Evolutionary conservation across 2,329 filamentous ascomycete species (phyloP), one percentile per base, ranked within the genome.

Genomic region (Aotearoamyces nothofagi): DNA sequence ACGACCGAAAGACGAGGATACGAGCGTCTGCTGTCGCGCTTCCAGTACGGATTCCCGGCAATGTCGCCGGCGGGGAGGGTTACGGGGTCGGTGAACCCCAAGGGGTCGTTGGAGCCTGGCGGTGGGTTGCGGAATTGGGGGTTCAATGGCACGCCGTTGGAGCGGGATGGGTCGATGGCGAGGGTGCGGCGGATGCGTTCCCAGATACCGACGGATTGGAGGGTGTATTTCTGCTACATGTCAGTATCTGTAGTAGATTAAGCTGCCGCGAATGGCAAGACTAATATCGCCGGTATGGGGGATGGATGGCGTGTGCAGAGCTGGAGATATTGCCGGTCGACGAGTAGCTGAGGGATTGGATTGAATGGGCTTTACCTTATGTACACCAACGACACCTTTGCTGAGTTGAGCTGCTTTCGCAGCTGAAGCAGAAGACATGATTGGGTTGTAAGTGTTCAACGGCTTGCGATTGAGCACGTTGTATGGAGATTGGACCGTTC

Each of bases 1-100:
- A 98, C 69, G 25, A 81, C 74, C 48, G 78, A 87, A 32, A 79
- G 65, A 43, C 66, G 68, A 17, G 90, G 80, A 60, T 96, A 96
- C 46, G 66, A 66, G 46, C 90, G 71, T 44, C 90, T 79, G 36
- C 62, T 55, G 50, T 98, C 90, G 47, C 90, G 84, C 66, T 92
- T 92, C 83, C 84, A 98, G 63, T 94, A 92, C 20, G 83, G 73
- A 59, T 92, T 92, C 54, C 87, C 81, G 45, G 83, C 83, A 45
- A 92, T 75, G 52, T 92, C 83, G 41, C 68, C 81, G 2, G 83
- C 80, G n/a, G 83, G 83, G 0, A 78, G 34, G 9, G 82, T 92
- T 34, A 87, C 78, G 13, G 81, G 80, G 52, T 92, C 83, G 52
- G 80, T 71, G 60, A 87, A 90, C 34, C 55, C 55, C 33, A 67